phyloP scores from a whole-genome alignment of 2,329 filamentous ascomycete genomes.

The Pseudophaeomoniella oleicola region DNA sequence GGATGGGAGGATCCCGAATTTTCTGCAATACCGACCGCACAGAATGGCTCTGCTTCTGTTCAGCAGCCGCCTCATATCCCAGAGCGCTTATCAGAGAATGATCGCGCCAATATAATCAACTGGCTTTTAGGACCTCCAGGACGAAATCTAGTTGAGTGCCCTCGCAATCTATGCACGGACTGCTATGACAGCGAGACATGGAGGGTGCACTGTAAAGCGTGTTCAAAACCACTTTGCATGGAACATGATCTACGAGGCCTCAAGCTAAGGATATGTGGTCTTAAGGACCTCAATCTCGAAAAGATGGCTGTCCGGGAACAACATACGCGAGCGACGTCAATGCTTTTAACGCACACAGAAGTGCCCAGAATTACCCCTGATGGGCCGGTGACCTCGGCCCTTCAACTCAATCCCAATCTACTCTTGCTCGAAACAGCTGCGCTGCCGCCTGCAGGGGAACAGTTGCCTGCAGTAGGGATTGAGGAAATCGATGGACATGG shows the following conservation, averaged over 20 bases:
- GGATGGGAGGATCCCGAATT: slow-evolving; percentile 44
- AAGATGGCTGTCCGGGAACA: slow-evolving; percentile 24
- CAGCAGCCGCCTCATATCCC: slow-evolving; percentile 16
- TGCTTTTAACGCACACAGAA: slow-evolving; percentile 8
- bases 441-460: neutral
- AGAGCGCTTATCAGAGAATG: slow-evolving; percentile 25
- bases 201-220: slow-evolving; percentile 44
- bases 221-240: slow-evolving; percentile 42
- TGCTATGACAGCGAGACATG: slow-evolving; percentile 43
- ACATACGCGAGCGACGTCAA: slow-evolving; percentile 6
- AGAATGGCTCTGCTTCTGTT: slow-evolving; percentile 23
- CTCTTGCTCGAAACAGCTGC: neutral
- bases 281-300: slow-evolving; percentile 38
- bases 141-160: slow-evolving; percentile 9
- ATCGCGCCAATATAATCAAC: slow-evolving; percentile 27
- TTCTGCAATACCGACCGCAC: slow-evolving; percentile 18
- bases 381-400: slow-evolving; percentile 16
- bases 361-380: slow-evolving; percentile 9
- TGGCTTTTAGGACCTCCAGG: slow-evolving; percentile 33
- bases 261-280: slow-evolving; percentile 42
- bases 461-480: neutral
- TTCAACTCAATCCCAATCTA: slow-evolving; percentile 7
- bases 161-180: slow-evolving; percentile 41
- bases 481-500: slow-evolving; percentile 10
- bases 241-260: slow-evolving; percentile 44